Evolutionary conservation across 164 flowering plant genomes (phyloP).

Genomic region (Chimonanthus salicifolius): DNA sequence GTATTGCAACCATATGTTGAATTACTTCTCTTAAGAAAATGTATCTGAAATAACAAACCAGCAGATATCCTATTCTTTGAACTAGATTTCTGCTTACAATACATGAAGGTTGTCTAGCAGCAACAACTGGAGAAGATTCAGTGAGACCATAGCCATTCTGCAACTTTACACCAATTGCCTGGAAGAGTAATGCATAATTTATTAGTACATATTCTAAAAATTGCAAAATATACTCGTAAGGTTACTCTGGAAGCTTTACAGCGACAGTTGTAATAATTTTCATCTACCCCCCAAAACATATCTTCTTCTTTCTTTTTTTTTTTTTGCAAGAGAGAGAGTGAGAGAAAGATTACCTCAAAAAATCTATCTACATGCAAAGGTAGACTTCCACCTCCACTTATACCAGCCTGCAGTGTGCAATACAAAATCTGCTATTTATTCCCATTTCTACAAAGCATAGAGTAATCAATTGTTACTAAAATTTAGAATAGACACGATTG

Average conservation of each 20-base stretch:
- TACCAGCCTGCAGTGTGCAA: conserved; percentile 60
- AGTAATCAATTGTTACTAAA: conserved; percentile 5
- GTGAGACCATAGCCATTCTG: conserved; percentile 94
- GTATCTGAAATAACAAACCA: background rate
- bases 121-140: conserved; percentile 81
- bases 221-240: background rate
- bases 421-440: conserved; percentile 1
- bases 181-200: conserved; percentile 10
- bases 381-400: conserved; percentile 95
- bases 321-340: background rate
- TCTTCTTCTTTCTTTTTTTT: background rate
- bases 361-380: conserved; percentile 74
- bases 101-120: conserved; percentile 49
- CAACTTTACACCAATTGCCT: conserved; percentile 80
- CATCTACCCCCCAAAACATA: background rate
- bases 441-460: background rate
- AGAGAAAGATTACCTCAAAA: conserved; percentile 57
- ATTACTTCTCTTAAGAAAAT: background rate
- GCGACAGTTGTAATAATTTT: background rate
- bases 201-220: background rate
- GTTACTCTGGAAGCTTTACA: background rate
- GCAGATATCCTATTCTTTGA: background rate
- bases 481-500: background rate
- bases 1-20: background rate
- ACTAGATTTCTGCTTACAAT: conserved; percentile 45